These are phyloP conservation scores for Staphylotrichum longicolle DNA, from an alignment of 495 filamentous ascomycete species.

Conservation along the genomic window DNA sequence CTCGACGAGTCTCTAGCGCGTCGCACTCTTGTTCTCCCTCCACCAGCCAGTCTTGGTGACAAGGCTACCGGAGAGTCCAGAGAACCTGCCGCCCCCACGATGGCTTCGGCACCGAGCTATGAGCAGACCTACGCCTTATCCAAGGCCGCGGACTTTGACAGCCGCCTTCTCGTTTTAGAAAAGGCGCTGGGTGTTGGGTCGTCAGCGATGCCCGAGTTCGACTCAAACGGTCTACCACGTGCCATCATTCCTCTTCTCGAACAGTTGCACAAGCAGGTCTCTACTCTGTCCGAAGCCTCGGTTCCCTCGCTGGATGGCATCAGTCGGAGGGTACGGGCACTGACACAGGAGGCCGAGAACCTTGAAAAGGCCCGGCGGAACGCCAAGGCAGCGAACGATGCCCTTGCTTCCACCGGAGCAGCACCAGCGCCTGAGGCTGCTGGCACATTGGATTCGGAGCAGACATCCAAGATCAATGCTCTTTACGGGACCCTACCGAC, in stretches of 20 bases:
- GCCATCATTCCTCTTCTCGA: constrained; percentile 80
- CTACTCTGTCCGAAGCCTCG: constrained; percentile 60
- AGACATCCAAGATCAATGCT: constrained; percentile 83
- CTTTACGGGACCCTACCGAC: constrained; percentile 86
- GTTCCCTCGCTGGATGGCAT: constrained; percentile 71
- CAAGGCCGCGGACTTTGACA: constrained; percentile 84
- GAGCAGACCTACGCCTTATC: constrained; percentile 65
- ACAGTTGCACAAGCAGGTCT: constrained; percentile 68
- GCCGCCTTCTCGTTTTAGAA: constrained; percentile 74
- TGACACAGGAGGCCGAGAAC: constrained; percentile 76
- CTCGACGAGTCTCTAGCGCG: constrained; percentile 33
- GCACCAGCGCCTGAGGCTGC: constrained; percentile 33
- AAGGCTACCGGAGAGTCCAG: constrained; percentile 10
- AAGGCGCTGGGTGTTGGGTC: constrained; percentile 74
- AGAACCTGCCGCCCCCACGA: constrained; percentile 45
- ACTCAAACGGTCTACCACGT: constrained; percentile 53
- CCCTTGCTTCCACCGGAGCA: constrained; percentile 50
- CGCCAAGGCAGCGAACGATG: constrained; percentile 64
- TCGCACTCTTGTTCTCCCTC: constrained; percentile 30
- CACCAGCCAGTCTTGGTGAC: constrained; percentile 13
- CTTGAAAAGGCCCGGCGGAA: constrained; percentile 69
- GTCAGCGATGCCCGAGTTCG: constrained; percentile 62
- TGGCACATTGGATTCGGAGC: constrained; percentile 55
- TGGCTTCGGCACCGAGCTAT: constrained; percentile 56
- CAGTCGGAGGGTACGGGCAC: constrained; percentile 65